A percentile compares a stretch with the other conserved stretches of the same genome.
Conservation (phyloP, 2,329 filamentous ascomycete species). For the Septoria linicola region DNA sequence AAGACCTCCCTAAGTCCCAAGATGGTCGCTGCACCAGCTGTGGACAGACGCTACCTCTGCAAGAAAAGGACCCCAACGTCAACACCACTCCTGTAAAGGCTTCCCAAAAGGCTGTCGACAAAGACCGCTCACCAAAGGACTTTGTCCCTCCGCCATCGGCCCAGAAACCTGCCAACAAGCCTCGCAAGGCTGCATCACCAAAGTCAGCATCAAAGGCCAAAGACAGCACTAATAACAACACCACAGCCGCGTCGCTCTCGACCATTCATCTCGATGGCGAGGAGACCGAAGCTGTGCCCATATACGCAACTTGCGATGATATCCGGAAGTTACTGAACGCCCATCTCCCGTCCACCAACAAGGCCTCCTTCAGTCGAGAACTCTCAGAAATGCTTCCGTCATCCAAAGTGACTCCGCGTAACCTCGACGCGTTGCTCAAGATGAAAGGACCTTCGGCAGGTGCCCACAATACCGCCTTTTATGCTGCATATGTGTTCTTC, state of each 20-base stretch:
- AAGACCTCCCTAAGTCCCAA: not conserved
- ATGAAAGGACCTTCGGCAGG: constrained; percentile 52
- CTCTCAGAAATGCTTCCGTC: constrained; percentile 42
- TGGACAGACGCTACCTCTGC: not conserved
- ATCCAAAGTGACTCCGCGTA: constrained; percentile 30
- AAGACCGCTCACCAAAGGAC: not conserved
- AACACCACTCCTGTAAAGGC: not conserved
- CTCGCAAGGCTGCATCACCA: not conserved
- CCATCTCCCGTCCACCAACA: constrained; percentile 45
- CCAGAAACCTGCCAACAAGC: not conserved
- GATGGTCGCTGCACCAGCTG: not conserved
- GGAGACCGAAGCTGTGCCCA: constrained; percentile 45
- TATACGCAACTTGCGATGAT: constrained; percentile 59
- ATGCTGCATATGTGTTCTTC: constrained; percentile 59
- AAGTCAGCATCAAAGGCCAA: not conserved
- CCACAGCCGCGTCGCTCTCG: constrained; percentile 34
- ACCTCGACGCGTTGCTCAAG: constrained; percentile 50
- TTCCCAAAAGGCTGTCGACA: not conserved
- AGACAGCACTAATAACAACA: not conserved
- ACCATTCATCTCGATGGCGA: constrained; percentile 50
- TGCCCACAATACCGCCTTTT: constrained; percentile 50
- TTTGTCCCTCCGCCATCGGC: not conserved
- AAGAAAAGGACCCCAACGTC: not conserved
- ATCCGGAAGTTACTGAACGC: constrained; percentile 56
- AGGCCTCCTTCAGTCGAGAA: constrained; percentile 37